Evolutionary conservation across 345 rosid genomes (phyloP).

Genomic region (Zanthoxylum bungeanum): DNA sequence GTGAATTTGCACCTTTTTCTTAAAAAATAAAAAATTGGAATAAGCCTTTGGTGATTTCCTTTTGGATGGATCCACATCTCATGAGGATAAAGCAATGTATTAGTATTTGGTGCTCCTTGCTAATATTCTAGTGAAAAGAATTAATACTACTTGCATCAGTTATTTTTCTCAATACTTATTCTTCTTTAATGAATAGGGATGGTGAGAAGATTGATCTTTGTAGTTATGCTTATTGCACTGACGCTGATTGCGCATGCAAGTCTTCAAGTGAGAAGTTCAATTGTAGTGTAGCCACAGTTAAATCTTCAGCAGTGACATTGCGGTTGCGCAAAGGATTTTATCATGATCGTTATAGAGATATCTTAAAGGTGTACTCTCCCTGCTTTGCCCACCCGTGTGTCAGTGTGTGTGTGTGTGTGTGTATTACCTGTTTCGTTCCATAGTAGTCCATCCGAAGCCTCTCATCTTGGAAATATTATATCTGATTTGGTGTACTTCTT

Average conservation of each 20-base stretch:
- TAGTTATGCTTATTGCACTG: slow-evolving; percentile 51
- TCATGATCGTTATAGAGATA: slow-evolving; percentile 64
- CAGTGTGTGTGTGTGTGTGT: too few species aligned
- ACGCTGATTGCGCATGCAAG: slow-evolving; percentile 58
- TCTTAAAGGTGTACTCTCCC: slow-evolving; percentile 38
- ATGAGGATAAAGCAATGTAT: background rate
- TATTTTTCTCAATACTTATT: slow-evolving; percentile 7
- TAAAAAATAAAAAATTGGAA: too few species aligned
- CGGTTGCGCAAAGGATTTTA: slow-evolving; percentile 68
- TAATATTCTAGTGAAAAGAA: background rate
- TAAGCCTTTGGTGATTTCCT: background rate
- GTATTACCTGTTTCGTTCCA: background rate
- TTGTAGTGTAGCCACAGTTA: background rate
- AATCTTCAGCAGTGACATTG: slow-evolving; percentile 45
- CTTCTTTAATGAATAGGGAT: slow-evolving; percentile 40
- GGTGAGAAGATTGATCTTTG: slow-evolving; percentile 50
- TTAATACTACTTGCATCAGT: background rate
- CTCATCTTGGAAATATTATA: background rate
- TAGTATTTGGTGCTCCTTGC: background rate
- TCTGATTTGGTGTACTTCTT: background rate
- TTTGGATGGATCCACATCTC: background rate
- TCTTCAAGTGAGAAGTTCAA: slow-evolving; percentile 27
- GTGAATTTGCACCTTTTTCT: background rate
- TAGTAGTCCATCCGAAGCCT: slow-evolving; percentile 1
- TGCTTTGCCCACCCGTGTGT: background rate